Evolutionary conservation across 2,329 filamentous ascomycete species (phyloP), one percentile per base, ranked within the genome.

Genomic region (Penicillium hesseltinei): DNA sequence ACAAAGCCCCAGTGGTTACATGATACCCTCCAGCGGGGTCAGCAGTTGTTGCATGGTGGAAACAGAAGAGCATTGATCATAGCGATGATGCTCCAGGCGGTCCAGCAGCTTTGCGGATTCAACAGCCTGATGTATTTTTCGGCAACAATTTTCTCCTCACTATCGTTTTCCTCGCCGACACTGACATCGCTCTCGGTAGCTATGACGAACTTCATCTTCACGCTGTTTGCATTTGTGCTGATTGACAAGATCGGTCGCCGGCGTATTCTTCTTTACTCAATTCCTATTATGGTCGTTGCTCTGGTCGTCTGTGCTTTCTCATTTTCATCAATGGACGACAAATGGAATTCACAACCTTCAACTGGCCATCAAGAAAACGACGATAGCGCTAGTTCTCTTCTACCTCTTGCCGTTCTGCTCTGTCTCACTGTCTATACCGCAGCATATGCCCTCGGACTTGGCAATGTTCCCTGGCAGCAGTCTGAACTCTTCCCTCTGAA

Each of bases 401-500:
- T 77, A 60, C 71, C 80, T 5, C 48, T 77, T 48, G 79, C 87
- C 19, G 88, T 97, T 43, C 82, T 97, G 2, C 61, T 84, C 40
- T 88, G 88, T 62, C 88, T 97, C 72, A 88, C 92, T 73, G 65
- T 91, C 8, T 97, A 95, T 73, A 92, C 96, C 2, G 88, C 90
- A 9, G 82, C 88, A 1, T 97, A 95, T 71, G 93, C 93, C 1
- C 80, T 92, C 1, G 93, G 93, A 2, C 81, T 97, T 2, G 93
- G 93, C 9, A 95, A 92, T 66, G 91, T 97, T 3, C 92, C 93
- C 0, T 97, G 93, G 93, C 93, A 96, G 82, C 92, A 96, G 77
- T 91, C 88, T 65, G 93, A 97, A 77, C 83, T 96, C 33, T 97
- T 97, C 70, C 89, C 92, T 0, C 71, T 84, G 19, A 77, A 80